Base-by-base conservation (phyloP, 441 rosid species). In the Populus hybrid region DNA sequence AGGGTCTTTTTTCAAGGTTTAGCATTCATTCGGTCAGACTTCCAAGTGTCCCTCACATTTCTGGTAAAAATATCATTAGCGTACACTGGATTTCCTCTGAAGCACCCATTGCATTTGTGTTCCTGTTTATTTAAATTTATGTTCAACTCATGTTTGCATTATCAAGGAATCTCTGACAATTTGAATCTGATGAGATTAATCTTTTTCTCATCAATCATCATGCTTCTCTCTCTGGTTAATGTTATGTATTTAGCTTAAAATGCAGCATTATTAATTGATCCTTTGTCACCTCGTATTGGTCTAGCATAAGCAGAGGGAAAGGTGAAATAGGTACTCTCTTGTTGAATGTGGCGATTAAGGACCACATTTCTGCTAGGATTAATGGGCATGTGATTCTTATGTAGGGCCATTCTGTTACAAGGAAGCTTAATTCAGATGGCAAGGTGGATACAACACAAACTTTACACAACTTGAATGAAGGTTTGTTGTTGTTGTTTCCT, bases 351-450 rank as follows among this genome's bases (percentile, higher is more conserved):
- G 23, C 4, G 3, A 33, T 33, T 73, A 40, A 65, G 1, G 2
- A 29, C 0, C 66, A 4, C 70, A 45, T 53, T 26, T 38, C 36
- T 71, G 28, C 68, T 33, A 45, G 71, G 59, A 69, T 73, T 79
- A 73, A 64, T 73, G 33, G 63, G 20, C 18, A 64, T 76, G 38
- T 24, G 16, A 78, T 80, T 74, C 73, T 74, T 73, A 9, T 84
- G 68, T 72, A 93, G 99, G 99, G 96, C 64, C 98, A 91, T 83
- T 89, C 99, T 2, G 84, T 93, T 64, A 87, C 88, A 29, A 88
- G 93, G 86, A 95, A 90, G 84, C 92, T 95, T 18, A 82, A 84
- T 77, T 78, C 92, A 3, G 89, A 85, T 76, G 98, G 99, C 65
- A 89, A 92, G 31, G 94, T 92, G 83, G 95, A 92, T 56, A 84